Conservation (phyloP, 768 basidiomycete species). For the Suillus lakei region DNA sequence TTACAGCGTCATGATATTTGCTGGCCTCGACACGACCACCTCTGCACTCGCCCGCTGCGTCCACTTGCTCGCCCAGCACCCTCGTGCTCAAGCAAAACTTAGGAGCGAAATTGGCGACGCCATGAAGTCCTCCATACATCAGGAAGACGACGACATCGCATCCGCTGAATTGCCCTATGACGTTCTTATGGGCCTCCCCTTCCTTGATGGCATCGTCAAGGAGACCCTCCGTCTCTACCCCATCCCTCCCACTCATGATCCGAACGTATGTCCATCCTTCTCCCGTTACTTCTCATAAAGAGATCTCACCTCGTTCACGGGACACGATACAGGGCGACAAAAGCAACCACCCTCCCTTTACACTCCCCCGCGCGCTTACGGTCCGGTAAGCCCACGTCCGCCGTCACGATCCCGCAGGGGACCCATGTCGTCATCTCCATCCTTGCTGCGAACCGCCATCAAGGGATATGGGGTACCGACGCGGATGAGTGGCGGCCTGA, state of each 20-base stretch:
- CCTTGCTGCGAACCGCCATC: constrained; percentile 42
- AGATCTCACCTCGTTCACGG: neutral
- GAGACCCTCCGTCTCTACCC: constrained; percentile 47
- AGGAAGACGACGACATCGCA: neutral
- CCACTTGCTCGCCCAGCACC: constrained; percentile 38
- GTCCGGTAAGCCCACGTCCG: constrained; percentile 38
- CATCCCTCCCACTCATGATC: constrained; percentile 9
- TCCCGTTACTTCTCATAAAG: neutral
- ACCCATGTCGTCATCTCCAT: constrained; percentile 44
- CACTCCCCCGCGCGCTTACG: constrained; percentile 38
- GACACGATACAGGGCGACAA: constrained; percentile 30
- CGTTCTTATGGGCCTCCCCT: constrained; percentile 39
- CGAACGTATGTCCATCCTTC: constrained; percentile 26
- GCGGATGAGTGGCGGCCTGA: constrained; percentile 54
- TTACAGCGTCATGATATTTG: constrained; percentile 47
- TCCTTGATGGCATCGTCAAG: constrained; percentile 44
- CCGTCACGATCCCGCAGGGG: constrained; percentile 22
- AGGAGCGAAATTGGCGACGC: constrained; percentile 40
- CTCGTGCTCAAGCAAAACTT: constrained; percentile 43
- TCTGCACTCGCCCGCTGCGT: constrained; percentile 41
- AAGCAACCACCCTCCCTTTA: constrained; percentile 47
- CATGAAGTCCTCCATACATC: neutral
- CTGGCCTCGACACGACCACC: constrained; percentile 51
- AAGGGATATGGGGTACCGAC: constrained; percentile 50
- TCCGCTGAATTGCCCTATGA: constrained; percentile 39